Evolutionary conservation across 75 land plant genomes (phyloP).

Genomic region (Cunninghamia lanceolata): DNA sequence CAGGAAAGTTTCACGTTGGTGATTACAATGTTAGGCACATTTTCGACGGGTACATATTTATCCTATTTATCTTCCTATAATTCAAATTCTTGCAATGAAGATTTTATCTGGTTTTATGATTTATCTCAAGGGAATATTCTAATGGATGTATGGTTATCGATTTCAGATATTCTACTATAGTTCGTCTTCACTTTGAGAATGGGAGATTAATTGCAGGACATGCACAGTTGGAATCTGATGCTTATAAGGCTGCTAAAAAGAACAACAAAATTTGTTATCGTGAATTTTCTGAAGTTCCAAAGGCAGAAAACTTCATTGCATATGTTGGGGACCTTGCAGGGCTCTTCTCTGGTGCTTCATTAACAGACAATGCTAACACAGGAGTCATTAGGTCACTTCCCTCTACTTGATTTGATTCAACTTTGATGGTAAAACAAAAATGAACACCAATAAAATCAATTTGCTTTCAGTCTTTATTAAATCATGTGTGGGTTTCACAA

Average conservation of each 20-base stretch:
- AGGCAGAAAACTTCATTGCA: conserved; percentile 33
- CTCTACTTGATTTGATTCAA: background rate
- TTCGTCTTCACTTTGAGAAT: conserved; percentile 53
- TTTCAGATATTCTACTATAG: conserved; percentile 27
- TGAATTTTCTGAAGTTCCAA: conserved; percentile 74
- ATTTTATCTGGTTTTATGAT: background rate
- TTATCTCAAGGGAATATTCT: background rate
- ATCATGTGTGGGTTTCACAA: conserved; percentile 12
- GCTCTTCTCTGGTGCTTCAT: conserved; percentile 71
- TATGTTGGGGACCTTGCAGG: conserved; percentile 52
- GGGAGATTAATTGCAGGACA: conserved; percentile 54
- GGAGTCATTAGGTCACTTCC: conserved; percentile 45
- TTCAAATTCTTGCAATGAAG: background rate
- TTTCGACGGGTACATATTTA: conserved; percentile 73
- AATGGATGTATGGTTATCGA: background rate
- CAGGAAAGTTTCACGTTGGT: conserved; percentile 68
- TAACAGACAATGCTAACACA: conserved; percentile 87
- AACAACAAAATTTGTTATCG: conserved; percentile 55
- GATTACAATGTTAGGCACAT: conserved; percentile 71
- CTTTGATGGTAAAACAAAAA: background rate
- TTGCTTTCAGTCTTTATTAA: background rate
- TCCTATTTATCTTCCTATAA: background rate
- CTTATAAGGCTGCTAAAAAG: conserved; percentile 63
- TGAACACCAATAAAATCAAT: background rate
- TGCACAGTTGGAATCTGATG: conserved; percentile 74